Evolutionary conservation across 1,284 basidiomycete genomes (phyloP), one percentile per base, ranked within the genome.

Genomic region (Heterobasidion occidentale): DNA sequence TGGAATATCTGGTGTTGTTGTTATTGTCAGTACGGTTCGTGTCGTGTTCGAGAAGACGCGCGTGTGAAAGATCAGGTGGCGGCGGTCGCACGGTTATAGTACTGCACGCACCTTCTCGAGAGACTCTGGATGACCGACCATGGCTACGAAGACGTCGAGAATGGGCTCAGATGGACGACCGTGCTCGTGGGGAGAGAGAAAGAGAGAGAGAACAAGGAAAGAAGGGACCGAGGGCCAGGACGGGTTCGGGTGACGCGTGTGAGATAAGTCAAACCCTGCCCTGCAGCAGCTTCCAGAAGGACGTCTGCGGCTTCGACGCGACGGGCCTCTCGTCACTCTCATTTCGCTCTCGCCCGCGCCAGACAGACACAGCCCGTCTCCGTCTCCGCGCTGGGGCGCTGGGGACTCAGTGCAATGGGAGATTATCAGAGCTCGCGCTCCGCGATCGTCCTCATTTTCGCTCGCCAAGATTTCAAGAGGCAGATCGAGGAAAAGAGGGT

Each of bases 1-100:
- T 71, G 72, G 66, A 83, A 83, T 58, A 77, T 77, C 81, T 84
- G 51, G 46, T 27, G 27, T 27, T 27, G 27, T 27, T 27, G 27
- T 27, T 27, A 27, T 27, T 33, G 51, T 33, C 9, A 49, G 35
- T 9, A 19, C 19, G 14, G 27, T 45, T 42, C 56, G 27, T 14
- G 46, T 11, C 46, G 46, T 12, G 11, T 11, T 12, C 46, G 27
- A 48, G 46, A 48, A 42, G 38, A 12, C 38, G 38, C 38, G 38
- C n/a, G 12, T 11, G 12, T 42, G 38, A 27, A 27, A 27, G 27
- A 27, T 42, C 38, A 42, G 38, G 38, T 12, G 38, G 38, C n/a
- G 3, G n/a, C 38, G 38, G n/a, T 42, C 38, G n/a, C n/a, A 11
- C 12, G n/a, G 38, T n/a, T 42, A n/a, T 11, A 9, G 6, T 11